Percentiles rank a stretch among this genome's conserved stretches.
These are phyloP conservation scores for Pseudoscleropodium purum DNA, from an alignment of 225 moss, liverwort and hornwort genomes.

Conservation along the genomic window DNA sequence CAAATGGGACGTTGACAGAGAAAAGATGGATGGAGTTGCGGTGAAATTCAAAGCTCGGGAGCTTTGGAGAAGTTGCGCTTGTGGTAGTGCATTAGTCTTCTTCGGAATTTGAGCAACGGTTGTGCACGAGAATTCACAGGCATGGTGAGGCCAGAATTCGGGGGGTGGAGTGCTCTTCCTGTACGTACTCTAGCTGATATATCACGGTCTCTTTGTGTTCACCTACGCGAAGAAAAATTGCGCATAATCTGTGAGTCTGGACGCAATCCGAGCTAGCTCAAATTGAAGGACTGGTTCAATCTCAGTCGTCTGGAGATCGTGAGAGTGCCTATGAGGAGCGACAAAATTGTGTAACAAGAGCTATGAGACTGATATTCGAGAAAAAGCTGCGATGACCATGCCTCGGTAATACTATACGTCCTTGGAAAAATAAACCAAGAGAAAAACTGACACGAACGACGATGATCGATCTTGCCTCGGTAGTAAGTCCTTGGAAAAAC, in stretches of 20 bases:
- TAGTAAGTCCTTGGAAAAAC: background rate
- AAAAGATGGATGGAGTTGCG: no score
- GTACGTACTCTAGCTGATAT: background rate
- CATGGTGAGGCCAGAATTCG: background rate
- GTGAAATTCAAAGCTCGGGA: background rate
- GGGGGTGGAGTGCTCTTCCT: background rate
- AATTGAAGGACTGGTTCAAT: background rate
- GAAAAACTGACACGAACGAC: background rate
- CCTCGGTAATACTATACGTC: background rate
- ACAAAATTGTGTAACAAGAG: background rate
- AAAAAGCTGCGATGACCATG: background rate
- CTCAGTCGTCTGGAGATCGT: background rate
- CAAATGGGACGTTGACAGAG: background rate
- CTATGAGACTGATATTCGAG: background rate
- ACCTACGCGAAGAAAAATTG: background rate
- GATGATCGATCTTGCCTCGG: background rate
- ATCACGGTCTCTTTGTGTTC: background rate
- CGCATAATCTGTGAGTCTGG: no score
- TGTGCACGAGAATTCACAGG: constrained; percentile 15
- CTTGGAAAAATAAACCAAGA: background rate
- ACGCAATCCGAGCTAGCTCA: background rate
- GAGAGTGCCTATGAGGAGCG: background rate
- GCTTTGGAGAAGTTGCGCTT: background rate
- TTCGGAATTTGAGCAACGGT: background rate
- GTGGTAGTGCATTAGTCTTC: background rate